phyloP scores from a whole-genome alignment of 345 rosid species.

The Fremontodendron californicum region DNA sequence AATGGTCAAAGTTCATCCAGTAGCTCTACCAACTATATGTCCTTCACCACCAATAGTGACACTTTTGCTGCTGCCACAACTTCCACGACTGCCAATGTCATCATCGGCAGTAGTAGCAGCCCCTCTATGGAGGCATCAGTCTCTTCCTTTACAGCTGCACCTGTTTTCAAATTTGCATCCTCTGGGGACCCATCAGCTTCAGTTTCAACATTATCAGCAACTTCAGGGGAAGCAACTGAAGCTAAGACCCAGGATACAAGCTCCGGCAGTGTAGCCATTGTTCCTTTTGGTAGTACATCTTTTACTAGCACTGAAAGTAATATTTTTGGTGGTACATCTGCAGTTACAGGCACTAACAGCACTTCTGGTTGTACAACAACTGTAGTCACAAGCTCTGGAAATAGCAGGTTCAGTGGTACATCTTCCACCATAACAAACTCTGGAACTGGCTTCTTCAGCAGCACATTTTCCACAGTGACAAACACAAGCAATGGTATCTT shows the following conservation, averaged over 20 bases:
- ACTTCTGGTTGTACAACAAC: slow-evolving; percentile 25
- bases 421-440: slow-evolving; percentile 32
- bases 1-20: slow-evolving; percentile 30
- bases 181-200: slow-evolving; percentile 34
- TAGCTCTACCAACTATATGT: slow-evolving; percentile 22
- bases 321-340: slow-evolving; percentile 21
- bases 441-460: slow-evolving; percentile 33
- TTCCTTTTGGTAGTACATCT: slow-evolving; percentile 36
- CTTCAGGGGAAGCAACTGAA: slow-evolving; percentile 34
- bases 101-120: slow-evolving; percentile 9
- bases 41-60: slow-evolving; percentile 15
- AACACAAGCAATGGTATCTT: not conserved
- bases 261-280: slow-evolving; percentile 26
- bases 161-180: slow-evolving; percentile 43
- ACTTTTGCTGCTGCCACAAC: slow-evolving; percentile 14
- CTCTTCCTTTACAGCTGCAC: slow-evolving; percentile 29
- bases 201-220: slow-evolving; percentile 26
- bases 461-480: slow-evolving; percentile 21
- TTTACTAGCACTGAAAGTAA: slow-evolving; percentile 28
- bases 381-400: slow-evolving; percentile 28
- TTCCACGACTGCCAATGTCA: not conserved
- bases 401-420: slow-evolving; percentile 26
- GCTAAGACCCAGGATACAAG: slow-evolving; percentile 31
- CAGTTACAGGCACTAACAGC: slow-evolving; percentile 21
- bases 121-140: slow-evolving; percentile 28